These are phyloP conservation scores for Lithospermum erythrorhizon DNA, from an alignment of 257 asterid genomes.

Conservation along the genomic window DNA sequence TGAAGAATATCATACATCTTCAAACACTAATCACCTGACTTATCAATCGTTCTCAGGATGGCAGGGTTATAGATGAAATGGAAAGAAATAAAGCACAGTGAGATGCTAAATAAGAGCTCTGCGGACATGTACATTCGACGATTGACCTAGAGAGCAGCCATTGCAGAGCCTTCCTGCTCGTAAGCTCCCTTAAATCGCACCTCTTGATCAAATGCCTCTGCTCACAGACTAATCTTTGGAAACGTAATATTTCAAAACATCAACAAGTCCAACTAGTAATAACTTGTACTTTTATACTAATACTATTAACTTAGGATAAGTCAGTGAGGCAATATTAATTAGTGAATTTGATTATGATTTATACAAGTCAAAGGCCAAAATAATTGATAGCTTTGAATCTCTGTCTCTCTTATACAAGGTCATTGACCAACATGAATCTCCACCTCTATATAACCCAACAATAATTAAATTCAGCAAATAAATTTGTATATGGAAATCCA, in stretches of 20 bases:
- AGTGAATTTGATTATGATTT: no score
- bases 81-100: conserved; percentile 32
- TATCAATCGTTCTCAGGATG: no score
- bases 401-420: no score
- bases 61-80: conserved; percentile 24
- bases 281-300: no score
- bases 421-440: background rate
- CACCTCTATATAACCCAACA: background rate
- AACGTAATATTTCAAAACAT: no score
- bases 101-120: conserved; percentile 24
- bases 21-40: no score
- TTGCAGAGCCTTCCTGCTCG: conserved; percentile 23
- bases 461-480: background rate
- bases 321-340: no score
- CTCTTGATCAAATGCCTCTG: conserved; percentile 27
- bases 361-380: no score
- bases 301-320: no score
- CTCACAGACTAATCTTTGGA: background rate
- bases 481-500: conserved; percentile 2
- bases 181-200: conserved; percentile 10
- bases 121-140: conserved; percentile 35
- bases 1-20: no score
- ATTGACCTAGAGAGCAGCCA: conserved; percentile 29
- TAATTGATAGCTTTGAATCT: no score
- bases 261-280: no score